Percentiles rank a stretch among this genome's conserved stretches.
These are phyloP conservation scores for Thyridium curvatum DNA, from an alignment of 2,329 filamentous ascomycete species.

Conservation along the genomic window DNA sequence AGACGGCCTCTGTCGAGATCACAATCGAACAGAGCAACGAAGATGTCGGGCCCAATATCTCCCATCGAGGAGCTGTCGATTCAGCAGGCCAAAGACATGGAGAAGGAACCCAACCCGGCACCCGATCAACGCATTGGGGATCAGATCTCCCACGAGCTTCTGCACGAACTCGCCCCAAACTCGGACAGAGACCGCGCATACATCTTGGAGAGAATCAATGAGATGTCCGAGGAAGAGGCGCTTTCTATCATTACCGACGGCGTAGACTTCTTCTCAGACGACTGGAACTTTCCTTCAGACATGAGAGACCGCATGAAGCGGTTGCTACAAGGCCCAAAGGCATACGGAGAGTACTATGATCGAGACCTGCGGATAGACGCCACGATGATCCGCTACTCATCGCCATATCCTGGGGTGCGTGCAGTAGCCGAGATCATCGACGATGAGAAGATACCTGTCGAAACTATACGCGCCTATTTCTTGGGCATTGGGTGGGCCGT, in stretches of 20 bases:
- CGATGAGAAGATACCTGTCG: conserved; percentile 25
- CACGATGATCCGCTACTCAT: conserved; percentile 30
- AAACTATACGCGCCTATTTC: conserved; percentile 35
- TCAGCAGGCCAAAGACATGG: conserved; percentile 12
- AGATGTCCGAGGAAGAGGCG: conserved; percentile 35
- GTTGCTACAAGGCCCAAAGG: conserved; percentile 29
- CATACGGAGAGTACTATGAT: conserved; percentile 32
- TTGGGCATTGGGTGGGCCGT: conserved; percentile 31
- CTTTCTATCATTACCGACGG: conserved; percentile 29
- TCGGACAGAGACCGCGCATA: conserved; percentile 28
- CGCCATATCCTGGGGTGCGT: conserved; percentile 34
- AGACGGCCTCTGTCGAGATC: no score
- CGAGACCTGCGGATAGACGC: conserved; percentile 33
- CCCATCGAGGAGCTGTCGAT: not conserved
- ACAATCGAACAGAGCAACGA: no score
- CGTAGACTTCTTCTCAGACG: conserved; percentile 31
- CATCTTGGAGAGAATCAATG: conserved; percentile 32
- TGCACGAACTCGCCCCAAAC: conserved; percentile 34
- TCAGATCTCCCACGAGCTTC: conserved; percentile 29
- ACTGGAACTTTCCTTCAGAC: conserved; percentile 36
- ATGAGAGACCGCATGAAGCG: conserved; percentile 33
- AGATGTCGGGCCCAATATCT: no score
- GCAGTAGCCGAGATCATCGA: conserved; percentile 30
- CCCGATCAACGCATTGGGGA: conserved; percentile 18
- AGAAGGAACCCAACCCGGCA: conserved; percentile 16